Base-by-base conservation (phyloP, 768 basidiomycete species). In the Asterophora parasitica region DNA sequence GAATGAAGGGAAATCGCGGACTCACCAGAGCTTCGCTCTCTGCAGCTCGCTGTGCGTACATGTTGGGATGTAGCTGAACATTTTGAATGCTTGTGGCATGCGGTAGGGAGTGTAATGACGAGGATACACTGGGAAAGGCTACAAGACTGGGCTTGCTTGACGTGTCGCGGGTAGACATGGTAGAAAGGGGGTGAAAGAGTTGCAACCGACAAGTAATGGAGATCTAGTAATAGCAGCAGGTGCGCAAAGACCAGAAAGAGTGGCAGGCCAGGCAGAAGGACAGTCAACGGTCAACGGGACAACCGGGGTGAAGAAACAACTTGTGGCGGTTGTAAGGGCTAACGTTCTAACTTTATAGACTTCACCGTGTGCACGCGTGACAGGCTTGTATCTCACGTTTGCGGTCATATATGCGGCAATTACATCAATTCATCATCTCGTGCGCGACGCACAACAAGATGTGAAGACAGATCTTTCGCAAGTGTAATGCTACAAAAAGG, bases 1-100 rank as follows among this genome's bases (percentile, higher is more conserved):
- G 16, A 35, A 26, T 1, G 32, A 10, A 10, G 20, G 35, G 49
- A 5, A n/a, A 16, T 9, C 28, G 4, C 2, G 35, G 20, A 59
- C 67, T 48, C 34, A 86, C 86, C 77, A 88, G 86, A 33, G 83
- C 85, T 65, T 88, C 81, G 57, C 86, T 86, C 64, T 86, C 79
- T 4, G 81, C 78, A 28, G 80, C 78, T 30, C 78, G 77, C 48
- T 79, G 76, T 1, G 81, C 78, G 59, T 83, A 84, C 82, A 85
- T 81, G 58, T 71, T 77, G 1, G 78, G 79, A 65, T 89, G 86
- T 1, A 90, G 69, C 0, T 79, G 68, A 23, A 90, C 74, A 56
- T 73, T 74, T 55, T 78, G 75, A 43, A 90, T 72, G 65, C 76
- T 84, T 58, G 80, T 86, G 7, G 87, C 87, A 55, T 83, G 78